These are phyloP conservation scores for Coemansia sp. DNA, from an alignment of 192 early-diverging fungal genomes.

Conservation along the genomic window DNA sequence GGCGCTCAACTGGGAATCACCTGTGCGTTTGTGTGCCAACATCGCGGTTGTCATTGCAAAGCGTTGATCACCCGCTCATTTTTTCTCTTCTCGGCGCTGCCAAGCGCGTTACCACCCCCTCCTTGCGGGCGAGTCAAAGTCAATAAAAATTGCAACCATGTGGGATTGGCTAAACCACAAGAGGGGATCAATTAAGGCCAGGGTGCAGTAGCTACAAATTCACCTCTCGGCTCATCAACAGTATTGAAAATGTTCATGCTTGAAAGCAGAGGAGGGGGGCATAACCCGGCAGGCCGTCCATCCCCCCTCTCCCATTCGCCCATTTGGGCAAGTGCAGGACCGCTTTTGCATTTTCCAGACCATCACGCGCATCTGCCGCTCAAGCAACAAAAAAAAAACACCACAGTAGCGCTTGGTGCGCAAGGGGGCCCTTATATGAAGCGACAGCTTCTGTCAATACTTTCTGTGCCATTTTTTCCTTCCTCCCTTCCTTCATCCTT, in stretches of 20 bases:
- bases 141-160: background rate
- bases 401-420: background rate
- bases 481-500: constrained; percentile 2
- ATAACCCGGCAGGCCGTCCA: background rate
- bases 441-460: background rate
- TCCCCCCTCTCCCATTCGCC: background rate
- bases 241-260: background rate
- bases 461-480: constrained; percentile 1
- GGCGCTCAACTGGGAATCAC: background rate
- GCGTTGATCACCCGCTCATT: background rate
- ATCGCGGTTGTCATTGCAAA: background rate
- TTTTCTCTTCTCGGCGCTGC: background rate
- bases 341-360: constrained; percentile 2
- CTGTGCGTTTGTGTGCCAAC: background rate
- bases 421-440: constrained; percentile 3
- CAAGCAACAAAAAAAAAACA: background rate
- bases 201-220: background rate
- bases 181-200: background rate
- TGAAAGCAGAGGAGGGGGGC: background rate
- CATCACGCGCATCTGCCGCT: background rate
- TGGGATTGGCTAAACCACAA: background rate
- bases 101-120: background rate
- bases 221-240: background rate
- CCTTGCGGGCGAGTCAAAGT: background rate
- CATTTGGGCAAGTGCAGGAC: constrained; percentile 1